Conservation (phyloP, 2,329 filamentous ascomycete species). For the Botryotinia narcissicola region DNA sequence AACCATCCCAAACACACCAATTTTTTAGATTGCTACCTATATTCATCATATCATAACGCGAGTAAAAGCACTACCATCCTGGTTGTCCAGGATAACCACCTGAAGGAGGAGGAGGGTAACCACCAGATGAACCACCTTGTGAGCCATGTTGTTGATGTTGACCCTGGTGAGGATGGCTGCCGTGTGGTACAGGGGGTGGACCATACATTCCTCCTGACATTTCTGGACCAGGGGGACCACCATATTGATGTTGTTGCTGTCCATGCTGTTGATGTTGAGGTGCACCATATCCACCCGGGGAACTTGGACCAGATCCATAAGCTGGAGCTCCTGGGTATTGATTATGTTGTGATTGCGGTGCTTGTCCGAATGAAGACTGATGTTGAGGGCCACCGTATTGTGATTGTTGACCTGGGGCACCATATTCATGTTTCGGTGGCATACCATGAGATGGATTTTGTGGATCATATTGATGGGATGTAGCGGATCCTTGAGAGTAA, state of each 20-base stretch:
- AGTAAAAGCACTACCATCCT: conserved; percentile 13
- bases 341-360: conserved; percentile 23
- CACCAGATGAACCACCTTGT: conserved; percentile 18
- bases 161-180: conserved; percentile 21
- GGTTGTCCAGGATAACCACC: conserved; percentile 18
- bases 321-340: conserved; percentile 26
- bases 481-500: conserved; percentile 12
- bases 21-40: not conserved
- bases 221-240: conserved; percentile 7
- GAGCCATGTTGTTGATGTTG: conserved; percentile 20
- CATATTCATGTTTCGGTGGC: conserved; percentile 20
- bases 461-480: conserved; percentile 20
- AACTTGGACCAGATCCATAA: conserved; percentile 19
- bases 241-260: conserved; percentile 12
- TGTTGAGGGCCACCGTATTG: conserved; percentile 33
- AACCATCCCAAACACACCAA: conserved; percentile 1
- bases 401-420: conserved; percentile 26
- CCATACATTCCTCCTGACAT: conserved; percentile 13
- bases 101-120: conserved; percentile 14
- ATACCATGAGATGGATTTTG: conserved; percentile 12
- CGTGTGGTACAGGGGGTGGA: conserved; percentile 16
- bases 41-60: conserved; percentile 9
- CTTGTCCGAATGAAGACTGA: conserved; percentile 28
- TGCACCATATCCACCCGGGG: conserved; percentile 22
- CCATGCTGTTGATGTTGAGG: conserved; percentile 5